Percentiles rank a stretch among this genome's conserved stretches.
Evolutionary conservation across 2,329 filamentous ascomycete species (phyloP).

Genomic region (Nothophoma quercina): DNA sequence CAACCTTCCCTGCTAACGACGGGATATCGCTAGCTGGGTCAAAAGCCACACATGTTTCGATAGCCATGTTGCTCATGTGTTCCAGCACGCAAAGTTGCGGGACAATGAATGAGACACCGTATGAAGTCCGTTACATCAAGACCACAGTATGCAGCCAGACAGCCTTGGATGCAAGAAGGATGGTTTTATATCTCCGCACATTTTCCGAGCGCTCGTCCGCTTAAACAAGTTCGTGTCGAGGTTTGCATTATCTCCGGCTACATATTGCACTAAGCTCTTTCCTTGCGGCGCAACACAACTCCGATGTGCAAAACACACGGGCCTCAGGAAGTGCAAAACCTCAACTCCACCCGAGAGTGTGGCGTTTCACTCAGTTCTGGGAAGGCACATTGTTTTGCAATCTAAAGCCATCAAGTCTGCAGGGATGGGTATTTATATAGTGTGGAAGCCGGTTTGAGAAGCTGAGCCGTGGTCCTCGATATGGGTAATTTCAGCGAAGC

Average conservation of each 20-base stretch:
- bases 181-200: not conserved
- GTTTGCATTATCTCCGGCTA: not conserved
- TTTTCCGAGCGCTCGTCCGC: not conserved
- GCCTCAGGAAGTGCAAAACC: not conserved
- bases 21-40: slow-evolving; percentile 22
- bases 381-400: no score
- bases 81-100: not conserved
- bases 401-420: no score
- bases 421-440: no score
- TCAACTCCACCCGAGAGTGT: not conserved
- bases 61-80: not conserved
- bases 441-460: no score
- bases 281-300: not conserved
- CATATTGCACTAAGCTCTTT: not conserved
- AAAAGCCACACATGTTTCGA: not conserved
- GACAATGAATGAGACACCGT: not conserved
- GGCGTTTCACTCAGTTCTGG: no score
- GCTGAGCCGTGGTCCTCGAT: no score
- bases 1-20: slow-evolving; percentile 27
- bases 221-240: not conserved
- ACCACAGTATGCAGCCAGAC: no score
- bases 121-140: no score
- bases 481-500: no score
- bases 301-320: slow-evolving; percentile 3
- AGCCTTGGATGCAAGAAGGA: no score